Base-by-base conservation (phyloP, 192 early-diverging fungal genomes). In the Umbelopsis sp. region DNA sequence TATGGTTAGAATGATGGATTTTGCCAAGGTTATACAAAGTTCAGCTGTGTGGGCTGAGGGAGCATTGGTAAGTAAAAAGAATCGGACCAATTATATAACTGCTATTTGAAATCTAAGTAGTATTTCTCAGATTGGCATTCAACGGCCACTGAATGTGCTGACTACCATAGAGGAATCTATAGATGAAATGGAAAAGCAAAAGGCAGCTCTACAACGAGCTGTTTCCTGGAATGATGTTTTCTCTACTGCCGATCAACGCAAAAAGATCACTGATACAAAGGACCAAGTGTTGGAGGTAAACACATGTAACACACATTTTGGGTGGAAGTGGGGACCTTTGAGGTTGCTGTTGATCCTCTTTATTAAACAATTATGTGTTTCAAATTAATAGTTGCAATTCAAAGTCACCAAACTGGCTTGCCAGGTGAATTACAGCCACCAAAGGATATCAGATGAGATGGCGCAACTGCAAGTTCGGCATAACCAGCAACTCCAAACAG, bases 391-490 rank as follows among this genome's bases (percentile, higher is more conserved):
- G 73, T 80, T 75, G 35, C 67, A 81, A 49, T 71, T 73, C 48
- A 79, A 80, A 67, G 70, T 82, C 16, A 72, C 71, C 27, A 73
- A 76, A 37, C 72, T 76, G 0, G 76, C 79, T 12, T 77, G 79
- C 58, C 66, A 81, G 46, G 58, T 85, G 12, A 78, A 81, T 64
- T 72, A 78, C 70, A 78, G 80, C 10, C 79, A 80, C 53, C 73
- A 78, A 16, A 72, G 76, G n/a, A 58, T 85, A 23, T 82, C 82
- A 49, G 84, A 85, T 67, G 84, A 85, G 61, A 55, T 85, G 44
- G 76, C 81, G 0, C 79, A 82, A 48, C 70, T 82, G 15, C 84
- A 85, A 69, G 72, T 61, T 23, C 68, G 72, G 16, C 84, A 82
- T 49, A 69, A 81, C 18, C 61, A 75, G 13, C 71, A 81, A 27